A percentile compares a stretch with the other conserved stretches of the same genome.
Evolutionary conservation across 2,329 filamentous ascomycete genomes (phyloP).

Genomic region (Emmonsiellopsis sp.): DNA sequence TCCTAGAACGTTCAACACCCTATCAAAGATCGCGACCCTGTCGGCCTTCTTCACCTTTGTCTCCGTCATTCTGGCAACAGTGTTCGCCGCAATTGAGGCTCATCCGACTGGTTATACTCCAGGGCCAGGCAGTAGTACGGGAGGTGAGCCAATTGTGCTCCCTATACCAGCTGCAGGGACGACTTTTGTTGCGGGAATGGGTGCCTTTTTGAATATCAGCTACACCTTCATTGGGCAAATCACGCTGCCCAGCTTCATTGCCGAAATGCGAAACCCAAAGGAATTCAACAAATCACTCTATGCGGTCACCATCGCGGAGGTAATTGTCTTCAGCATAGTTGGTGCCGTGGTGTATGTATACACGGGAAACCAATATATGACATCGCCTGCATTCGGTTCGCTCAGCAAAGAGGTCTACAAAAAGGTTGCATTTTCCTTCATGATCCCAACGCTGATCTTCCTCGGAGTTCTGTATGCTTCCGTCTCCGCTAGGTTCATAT

Average conservation of each 20-base stretch:
- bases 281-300: constrained; percentile 92
- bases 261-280: constrained; percentile 72
- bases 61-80: constrained; percentile 72
- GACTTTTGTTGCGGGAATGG: constrained; percentile 73
- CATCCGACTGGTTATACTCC: constrained; percentile 61
- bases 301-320: constrained; percentile 79
- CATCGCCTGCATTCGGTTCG: constrained; percentile 77
- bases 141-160: constrained; percentile 59
- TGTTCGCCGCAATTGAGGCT: constrained; percentile 68
- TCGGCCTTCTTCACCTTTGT: constrained; percentile 86
- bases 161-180: constrained; percentile 61
- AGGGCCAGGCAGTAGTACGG: constrained; percentile 31
- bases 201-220: constrained; percentile 87
- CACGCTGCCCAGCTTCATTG: constrained; percentile 87
- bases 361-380: constrained; percentile 83
- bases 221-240: constrained; percentile 97
- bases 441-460: constrained; percentile 92
- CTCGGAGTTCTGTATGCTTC: constrained; percentile 84
- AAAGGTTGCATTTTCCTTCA: constrained; percentile 86
- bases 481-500: constrained; percentile 80
- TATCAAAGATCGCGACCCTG: constrained; percentile 68
- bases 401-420: constrained; percentile 66
- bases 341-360: constrained; percentile 78
- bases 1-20: constrained; percentile 72
- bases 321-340: constrained; percentile 76